Evolutionary conservation across 2,329 filamentous ascomycete genomes (phyloP), one percentile per base, ranked within the genome.

Genomic region (Ilyonectria mors-panacis): DNA sequence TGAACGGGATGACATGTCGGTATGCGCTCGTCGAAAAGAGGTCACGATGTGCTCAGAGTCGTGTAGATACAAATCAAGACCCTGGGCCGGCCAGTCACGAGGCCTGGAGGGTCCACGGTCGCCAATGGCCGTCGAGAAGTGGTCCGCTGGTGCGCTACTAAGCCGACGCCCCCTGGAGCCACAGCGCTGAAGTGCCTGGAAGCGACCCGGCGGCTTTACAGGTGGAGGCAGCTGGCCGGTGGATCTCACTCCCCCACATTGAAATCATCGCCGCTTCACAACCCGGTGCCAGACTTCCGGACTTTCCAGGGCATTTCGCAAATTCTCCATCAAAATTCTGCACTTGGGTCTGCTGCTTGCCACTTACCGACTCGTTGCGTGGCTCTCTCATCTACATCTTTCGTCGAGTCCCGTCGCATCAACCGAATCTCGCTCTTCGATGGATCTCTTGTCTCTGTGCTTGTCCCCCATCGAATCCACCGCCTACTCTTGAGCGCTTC

Each of bases 61-160:
- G n/a, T 55, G 56, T 50, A 44, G 50, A 58, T 21, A 30, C 47
- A 23, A 21, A 26, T 55, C 51, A 8, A 53, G 50, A 21, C 50
- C 47, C 37, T 30, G 15, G 48, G 28, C 30, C 55, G 61, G 33
- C 76, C 75, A 78, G 69, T 78, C 76, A 78, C 68, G 73, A 58
- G 69, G 67, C 65, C 44, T 21, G 51, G 10, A 44, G 66, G 62
- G 54, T 73, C 72, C 77, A 78, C 77, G 76, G 69, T 73, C 64
- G 67, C 67, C 75, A 73, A 76, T 73, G 71, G 66, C 67, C 39
- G 66, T 63, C 63, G 63, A n/a, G 69, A 45, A 62, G 30, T 61
- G 53, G 63, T 48, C 53, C 30, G 47, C 19, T 35, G 44, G 51
- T 28, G 39, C 33, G n/a, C 47, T 45, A 21, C 58, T 61, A 66